Percentiles rank a stretch among this genome's conserved stretches.
phyloP scores from a whole-genome alignment of 2,329 filamentous ascomycete genomes.

The Pseudogymnoascus sp. region DNA sequence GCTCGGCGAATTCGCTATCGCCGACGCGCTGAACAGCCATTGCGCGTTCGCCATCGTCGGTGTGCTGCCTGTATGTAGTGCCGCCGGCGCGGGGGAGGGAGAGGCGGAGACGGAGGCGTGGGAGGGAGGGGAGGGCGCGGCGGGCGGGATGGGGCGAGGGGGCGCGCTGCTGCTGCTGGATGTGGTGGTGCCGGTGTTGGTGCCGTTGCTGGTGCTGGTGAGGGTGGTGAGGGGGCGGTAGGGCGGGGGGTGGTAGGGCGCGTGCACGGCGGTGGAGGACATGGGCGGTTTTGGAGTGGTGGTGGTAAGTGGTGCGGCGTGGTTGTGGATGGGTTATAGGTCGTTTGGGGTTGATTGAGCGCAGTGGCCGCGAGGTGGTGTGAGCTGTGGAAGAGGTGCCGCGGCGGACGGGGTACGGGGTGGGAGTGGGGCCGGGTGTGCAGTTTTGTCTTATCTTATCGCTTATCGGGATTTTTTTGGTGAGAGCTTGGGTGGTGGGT shows the following conservation, averaged over 20 bases:
- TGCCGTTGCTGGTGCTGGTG: background rate
- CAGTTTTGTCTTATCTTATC: background rate
- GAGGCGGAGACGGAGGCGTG: slow-evolving; percentile 8
- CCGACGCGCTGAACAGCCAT: slow-evolving; percentile 83
- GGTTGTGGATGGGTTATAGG: background rate
- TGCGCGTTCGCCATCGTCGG: slow-evolving; percentile 35
- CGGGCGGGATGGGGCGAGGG: background rate
- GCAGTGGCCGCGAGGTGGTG: background rate
- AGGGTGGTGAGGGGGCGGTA: background rate
- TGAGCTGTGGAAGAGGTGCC: background rate
- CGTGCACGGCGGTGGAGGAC: background rate
- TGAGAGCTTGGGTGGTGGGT: too few species aligned
- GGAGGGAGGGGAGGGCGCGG: background rate
- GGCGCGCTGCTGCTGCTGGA: background rate
- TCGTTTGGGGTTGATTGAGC: background rate
- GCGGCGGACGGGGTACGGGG: background rate
- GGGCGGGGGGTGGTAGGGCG: background rate
- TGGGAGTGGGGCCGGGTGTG: background rate
- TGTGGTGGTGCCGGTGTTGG: too few species aligned
- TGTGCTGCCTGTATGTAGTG: too few species aligned
- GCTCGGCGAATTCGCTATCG: slow-evolving; percentile 74
- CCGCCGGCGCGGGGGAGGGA: background rate
- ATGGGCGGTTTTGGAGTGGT: background rate
- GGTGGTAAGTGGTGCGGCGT: too few species aligned
- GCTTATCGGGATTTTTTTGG: too few species aligned